phyloP scores from a whole-genome alignment of 805 yeast species.

The Metschnikowia chrysomelidarum region DNA sequence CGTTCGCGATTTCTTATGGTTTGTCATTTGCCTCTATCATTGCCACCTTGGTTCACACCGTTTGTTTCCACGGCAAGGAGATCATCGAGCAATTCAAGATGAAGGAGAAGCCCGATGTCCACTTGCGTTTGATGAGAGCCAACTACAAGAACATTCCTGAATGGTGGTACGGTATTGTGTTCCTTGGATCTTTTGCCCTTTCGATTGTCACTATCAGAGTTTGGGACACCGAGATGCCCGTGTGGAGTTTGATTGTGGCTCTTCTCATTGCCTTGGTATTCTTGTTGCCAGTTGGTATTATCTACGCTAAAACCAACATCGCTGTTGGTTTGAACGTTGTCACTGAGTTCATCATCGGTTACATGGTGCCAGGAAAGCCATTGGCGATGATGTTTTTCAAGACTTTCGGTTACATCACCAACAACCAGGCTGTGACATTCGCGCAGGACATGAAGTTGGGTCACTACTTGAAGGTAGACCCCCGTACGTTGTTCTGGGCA shows the following conservation, averaged over 20 bases:
- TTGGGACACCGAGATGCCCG: slow-evolving; percentile 44
- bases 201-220: slow-evolving; percentile 38
- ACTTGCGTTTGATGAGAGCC: slow-evolving; percentile 52
- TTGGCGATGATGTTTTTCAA: slow-evolving; percentile 48
- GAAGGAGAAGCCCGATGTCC: slow-evolving; percentile 40
- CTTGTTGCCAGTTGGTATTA: slow-evolving; percentile 41
- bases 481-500: slow-evolving; percentile 39
- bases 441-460: slow-evolving; percentile 49
- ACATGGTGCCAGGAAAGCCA: slow-evolving; percentile 49
- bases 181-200: slow-evolving; percentile 32
- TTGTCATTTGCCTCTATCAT: slow-evolving; percentile 57
- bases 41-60: slow-evolving; percentile 57
- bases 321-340: slow-evolving; percentile 43
- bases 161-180: slow-evolving; percentile 41
- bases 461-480: slow-evolving; percentile 43
- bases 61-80: slow-evolving; percentile 55
- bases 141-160: slow-evolving; percentile 42
- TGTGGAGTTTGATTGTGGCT: slow-evolving; percentile 40
- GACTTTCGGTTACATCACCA: slow-evolving; percentile 48
- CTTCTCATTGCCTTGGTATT: slow-evolving; percentile 38
- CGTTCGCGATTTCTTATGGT: slow-evolving; percentile 61
- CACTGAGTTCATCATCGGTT: slow-evolving; percentile 42
- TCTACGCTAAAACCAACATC: slow-evolving; percentile 35
- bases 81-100: slow-evolving; percentile 33
- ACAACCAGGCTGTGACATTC: slow-evolving; percentile 46